Evolutionary conservation across 345 rosid genomes (phyloP).

Genomic region (Gossypium anomalum): DNA sequence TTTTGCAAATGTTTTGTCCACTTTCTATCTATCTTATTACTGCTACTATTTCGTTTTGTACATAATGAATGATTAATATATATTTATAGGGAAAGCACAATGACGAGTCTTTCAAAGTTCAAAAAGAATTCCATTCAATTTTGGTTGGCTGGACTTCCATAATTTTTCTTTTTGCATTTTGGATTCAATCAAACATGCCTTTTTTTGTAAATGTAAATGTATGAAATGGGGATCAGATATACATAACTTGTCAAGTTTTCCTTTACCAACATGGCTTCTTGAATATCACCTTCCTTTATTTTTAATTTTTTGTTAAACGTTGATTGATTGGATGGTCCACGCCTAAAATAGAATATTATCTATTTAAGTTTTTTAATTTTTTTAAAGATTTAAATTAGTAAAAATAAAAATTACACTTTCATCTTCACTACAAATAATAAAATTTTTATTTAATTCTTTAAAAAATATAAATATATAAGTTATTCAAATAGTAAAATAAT

Average conservation of each 20-base stretch:
- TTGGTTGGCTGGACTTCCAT: slow-evolving; percentile 1
- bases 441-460: too few species aligned
- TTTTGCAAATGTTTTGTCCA: background rate
- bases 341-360: too few species aligned
- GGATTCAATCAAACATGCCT: too few species aligned
- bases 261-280: background rate
- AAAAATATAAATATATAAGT: too few species aligned
- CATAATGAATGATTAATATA: background rate
- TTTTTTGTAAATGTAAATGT: too few species aligned
- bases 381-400: too few species aligned
- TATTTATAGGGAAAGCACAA: background rate
- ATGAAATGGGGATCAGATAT: background rate
- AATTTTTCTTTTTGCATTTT: background rate
- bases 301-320: too few species aligned
- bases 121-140: background rate
- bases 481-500: too few species aligned
- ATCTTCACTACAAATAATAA: too few species aligned
- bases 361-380: too few species aligned
- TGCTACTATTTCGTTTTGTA: background rate
- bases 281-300: background rate
- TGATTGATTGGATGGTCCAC: too few species aligned
- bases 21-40: background rate
- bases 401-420: too few species aligned
- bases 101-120: background rate
- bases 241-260: background rate